These are phyloP conservation scores for Endoconidiophora laricicola DNA, from an alignment of 2,329 filamentous ascomycete genomes.

Conservation along the genomic window DNA sequence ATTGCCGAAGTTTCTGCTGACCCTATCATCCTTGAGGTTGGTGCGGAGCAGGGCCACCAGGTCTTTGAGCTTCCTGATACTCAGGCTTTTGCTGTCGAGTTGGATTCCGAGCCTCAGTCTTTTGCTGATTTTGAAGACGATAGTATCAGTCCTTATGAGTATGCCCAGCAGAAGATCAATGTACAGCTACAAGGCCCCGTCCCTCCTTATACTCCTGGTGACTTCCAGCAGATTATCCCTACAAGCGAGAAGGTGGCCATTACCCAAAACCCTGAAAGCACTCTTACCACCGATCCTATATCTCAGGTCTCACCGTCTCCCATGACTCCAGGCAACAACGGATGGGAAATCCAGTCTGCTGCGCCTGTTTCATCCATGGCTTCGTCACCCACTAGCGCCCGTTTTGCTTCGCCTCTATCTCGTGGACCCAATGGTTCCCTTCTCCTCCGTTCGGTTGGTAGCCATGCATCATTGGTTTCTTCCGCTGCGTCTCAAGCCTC, in stretches of 20 bases:
- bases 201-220: slow-evolving; percentile 31
- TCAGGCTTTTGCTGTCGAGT: slow-evolving; percentile 23
- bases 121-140: slow-evolving; percentile 24
- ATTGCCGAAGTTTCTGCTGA: slow-evolving; percentile 11
- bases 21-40: slow-evolving; percentile 21
- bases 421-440: neutral
- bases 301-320: neutral
- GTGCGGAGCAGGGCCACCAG: slow-evolving; percentile 28
- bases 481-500: slow-evolving; percentile 15
- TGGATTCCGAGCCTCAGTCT: slow-evolving; percentile 19
- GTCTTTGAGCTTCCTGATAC: slow-evolving; percentile 36
- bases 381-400: neutral
- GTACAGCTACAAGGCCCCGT: slow-evolving; percentile 33
- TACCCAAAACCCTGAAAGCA: neutral
- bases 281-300: slow-evolving; percentile 10
- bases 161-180: slow-evolving; percentile 33
- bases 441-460: neutral
- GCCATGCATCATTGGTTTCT: neutral
- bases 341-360: slow-evolving; percentile 2
- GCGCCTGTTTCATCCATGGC: slow-evolving; percentile 9
- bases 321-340: neutral
- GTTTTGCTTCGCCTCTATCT: neutral
- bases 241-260: slow-evolving; percentile 6
- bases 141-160: slow-evolving; percentile 32
- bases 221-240: neutral